phyloP scores from a whole-genome alignment of 176 grass and related monocot genomes.

The Carex scoparia region DNA sequence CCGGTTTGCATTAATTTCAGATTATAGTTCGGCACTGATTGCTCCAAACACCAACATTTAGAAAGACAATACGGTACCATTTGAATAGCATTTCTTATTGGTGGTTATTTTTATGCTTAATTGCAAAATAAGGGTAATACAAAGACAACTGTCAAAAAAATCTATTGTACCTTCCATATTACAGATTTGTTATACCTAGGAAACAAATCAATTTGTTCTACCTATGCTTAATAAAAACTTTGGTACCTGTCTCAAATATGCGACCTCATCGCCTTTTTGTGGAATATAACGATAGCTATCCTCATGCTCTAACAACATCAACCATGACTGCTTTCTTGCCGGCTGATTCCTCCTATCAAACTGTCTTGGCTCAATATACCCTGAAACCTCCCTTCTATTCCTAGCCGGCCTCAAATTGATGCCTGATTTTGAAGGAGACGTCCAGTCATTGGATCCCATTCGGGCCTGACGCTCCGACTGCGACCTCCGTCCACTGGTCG shows the following conservation, averaged over 20 bases:
- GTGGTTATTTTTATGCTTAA: background rate
- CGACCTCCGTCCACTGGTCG: slow-evolving; percentile 61
- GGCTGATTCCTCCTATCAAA: slow-evolving; percentile 45
- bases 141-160: background rate
- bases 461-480: slow-evolving; percentile 29
- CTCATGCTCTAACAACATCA: slow-evolving; percentile 94
- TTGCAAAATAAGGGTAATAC: background rate
- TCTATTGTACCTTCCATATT: background rate
- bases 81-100: background rate
- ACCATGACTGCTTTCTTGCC: slow-evolving; percentile 63
- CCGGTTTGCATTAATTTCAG: background rate
- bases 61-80: background rate
- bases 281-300: slow-evolving; percentile 89
- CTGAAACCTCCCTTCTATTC: slow-evolving; percentile 63
- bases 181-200: background rate
- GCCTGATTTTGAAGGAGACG: slow-evolving; percentile 43
- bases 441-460: slow-evolving; percentile 46
- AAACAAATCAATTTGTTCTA: background rate
- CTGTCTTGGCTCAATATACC: slow-evolving; percentile 38
- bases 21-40: background rate
- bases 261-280: slow-evolving; percentile 82
- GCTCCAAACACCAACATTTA: background rate
- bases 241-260: slow-evolving; percentile 85
- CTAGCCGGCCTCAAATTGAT: slow-evolving; percentile 75
- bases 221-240: background rate